Conservation (phyloP, 2,329 filamentous ascomycete genomes). For the Zymoseptoria brevis region DNA sequence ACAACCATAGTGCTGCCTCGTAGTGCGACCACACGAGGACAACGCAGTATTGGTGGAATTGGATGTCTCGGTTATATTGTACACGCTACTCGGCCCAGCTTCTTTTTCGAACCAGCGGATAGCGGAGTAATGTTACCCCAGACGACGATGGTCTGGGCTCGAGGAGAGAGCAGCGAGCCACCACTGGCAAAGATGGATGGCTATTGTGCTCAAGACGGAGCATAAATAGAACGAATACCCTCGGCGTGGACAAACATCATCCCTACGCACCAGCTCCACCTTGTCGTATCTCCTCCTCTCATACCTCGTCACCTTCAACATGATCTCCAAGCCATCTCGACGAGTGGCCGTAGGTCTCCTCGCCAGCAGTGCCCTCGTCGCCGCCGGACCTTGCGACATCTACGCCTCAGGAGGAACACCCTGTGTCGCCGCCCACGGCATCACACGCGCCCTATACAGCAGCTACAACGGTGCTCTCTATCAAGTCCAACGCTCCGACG, state of each 20-base stretch:
- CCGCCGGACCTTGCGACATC: conserved; percentile 54
- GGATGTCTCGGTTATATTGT: not conserved
- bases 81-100: not conserved
- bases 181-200: not conserved
- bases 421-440: conserved; percentile 58
- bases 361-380: conserved; percentile 11
- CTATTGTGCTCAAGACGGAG: not conserved
- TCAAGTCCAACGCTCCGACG: conserved; percentile 52
- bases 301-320: not conserved
- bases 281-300: not conserved
- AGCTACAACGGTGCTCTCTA: conserved; percentile 49
- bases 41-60: not conserved
- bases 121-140: not conserved
- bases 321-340: conserved; percentile 9
- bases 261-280: not conserved
- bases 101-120: not conserved
- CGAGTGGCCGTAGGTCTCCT: conserved; percentile 10
- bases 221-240: not conserved
- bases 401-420: conserved; percentile 52
- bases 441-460: conserved; percentile 55
- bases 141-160: not conserved
- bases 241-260: not conserved
- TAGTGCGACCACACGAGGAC: not conserved
- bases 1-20: not conserved
- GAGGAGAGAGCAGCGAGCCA: not conserved